Percentiles rank a stretch among this genome's conserved stretches.
Conservation (phyloP, 306 rosid species). For the Biancaea sappan region DNA sequence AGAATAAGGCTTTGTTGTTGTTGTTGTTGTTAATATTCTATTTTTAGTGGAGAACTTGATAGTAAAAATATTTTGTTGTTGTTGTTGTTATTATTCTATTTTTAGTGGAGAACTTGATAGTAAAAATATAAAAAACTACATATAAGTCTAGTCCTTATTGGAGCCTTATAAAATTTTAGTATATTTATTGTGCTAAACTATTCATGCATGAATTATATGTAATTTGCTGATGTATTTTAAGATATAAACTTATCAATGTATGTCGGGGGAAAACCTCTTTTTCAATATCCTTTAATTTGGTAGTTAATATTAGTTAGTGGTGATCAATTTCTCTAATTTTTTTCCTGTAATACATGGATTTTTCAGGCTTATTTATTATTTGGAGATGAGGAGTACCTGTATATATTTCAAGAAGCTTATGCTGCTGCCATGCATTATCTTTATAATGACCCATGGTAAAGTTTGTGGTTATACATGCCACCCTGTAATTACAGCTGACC, state of each 20-base stretch:
- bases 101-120: too few relatives aligned
- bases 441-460: constrained; percentile 93
- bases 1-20: too few relatives aligned
- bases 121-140: too few relatives aligned
- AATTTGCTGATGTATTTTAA: neutral
- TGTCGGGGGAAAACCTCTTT: neutral
- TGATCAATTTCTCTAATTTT: constrained; percentile 33
- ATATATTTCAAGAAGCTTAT: constrained; percentile 96
- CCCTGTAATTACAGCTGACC: constrained; percentile 34
- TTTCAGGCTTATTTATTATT: constrained; percentile 91
- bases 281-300: constrained; percentile 8
- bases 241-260: neutral
- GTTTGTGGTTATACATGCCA: constrained; percentile 48
- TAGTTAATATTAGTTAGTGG: constrained; percentile 19
- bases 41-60: too few relatives aligned
- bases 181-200: neutral
- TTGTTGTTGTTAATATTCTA: too few relatives aligned
- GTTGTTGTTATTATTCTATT: too few relatives aligned
- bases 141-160: too few relatives aligned
- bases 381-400: constrained; percentile 96
- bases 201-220: neutral
- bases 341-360: constrained; percentile 25
- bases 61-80: too few relatives aligned
- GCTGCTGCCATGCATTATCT: constrained; percentile 94
- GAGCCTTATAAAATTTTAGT: neutral